These are phyloP conservation scores for Saprolegnia diclina DNA, from an alignment of 352 stramenopile species.

Conservation along the genomic window DNA sequence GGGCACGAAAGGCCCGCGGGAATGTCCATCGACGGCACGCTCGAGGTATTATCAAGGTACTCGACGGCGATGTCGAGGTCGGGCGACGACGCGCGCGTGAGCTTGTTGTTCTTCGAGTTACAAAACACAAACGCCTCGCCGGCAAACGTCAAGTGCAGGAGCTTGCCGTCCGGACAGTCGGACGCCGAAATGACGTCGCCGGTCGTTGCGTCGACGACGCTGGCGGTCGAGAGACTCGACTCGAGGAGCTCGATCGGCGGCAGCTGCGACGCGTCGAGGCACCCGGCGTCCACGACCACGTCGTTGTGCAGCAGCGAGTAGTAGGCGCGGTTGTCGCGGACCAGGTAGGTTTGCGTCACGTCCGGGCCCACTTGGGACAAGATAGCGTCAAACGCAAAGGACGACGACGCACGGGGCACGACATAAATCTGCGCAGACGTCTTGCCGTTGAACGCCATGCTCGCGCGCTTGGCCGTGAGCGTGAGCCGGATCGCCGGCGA, in stretches of 20 bases:
- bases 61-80: constrained; percentile 30
- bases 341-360: not conserved
- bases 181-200: not conserved
- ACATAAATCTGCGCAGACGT: not conserved
- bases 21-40: constrained; percentile 8
- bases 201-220: not conserved
- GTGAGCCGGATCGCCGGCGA: constrained; percentile 6
- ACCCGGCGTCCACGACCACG: not conserved
- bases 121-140: constrained; percentile 39
- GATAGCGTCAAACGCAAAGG: constrained; percentile 12
- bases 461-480: constrained; percentile 2
- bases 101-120: constrained; percentile 20
- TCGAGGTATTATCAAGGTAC: constrained; percentile 27
- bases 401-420: not conserved
- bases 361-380: not conserved
- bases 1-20: not conserved
- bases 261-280: constrained; percentile 11
- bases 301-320: not conserved
- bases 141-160: constrained; percentile 35
- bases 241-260: constrained; percentile 14
- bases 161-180: constrained; percentile 28
- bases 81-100: constrained; percentile 22
- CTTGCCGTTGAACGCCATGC: constrained; percentile 9
- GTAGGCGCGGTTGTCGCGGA: constrained; percentile 15
- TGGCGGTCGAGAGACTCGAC: not conserved